Evolutionary conservation across 148 eudicot genomes (phyloP).

Genomic region (Chenopodium suecicum): DNA sequence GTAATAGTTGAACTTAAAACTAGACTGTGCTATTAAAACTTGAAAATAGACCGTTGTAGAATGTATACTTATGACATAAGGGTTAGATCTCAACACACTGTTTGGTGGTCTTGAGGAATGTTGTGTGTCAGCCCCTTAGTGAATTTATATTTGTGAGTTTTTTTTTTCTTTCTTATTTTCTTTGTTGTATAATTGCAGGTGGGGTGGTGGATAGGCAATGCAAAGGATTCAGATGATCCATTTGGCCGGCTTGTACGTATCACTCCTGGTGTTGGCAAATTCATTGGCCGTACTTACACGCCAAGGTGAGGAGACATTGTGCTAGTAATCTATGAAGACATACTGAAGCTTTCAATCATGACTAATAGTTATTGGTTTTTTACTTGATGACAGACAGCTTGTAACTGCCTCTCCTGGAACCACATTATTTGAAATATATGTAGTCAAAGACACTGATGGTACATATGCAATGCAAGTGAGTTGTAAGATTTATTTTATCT

Average conservation of each 20-base stretch:
- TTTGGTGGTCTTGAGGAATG: background rate
- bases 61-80: background rate
- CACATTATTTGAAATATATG: constrained; percentile 86
- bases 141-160: background rate
- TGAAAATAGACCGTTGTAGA: background rate
- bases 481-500: background rate
- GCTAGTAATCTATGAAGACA: background rate
- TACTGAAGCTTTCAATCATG: constrained; percentile 6
- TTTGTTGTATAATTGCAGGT: constrained; percentile 42
- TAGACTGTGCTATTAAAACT: background rate
- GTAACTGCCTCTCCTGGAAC: constrained; percentile 86
- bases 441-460: constrained; percentile 64
- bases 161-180: background rate
- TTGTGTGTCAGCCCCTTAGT: background rate
- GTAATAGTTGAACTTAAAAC: background rate
- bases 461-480: constrained; percentile 78
- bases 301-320: constrained; percentile 54
- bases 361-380: background rate
- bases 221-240: constrained; percentile 86
- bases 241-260: constrained; percentile 80
- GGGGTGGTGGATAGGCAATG: constrained; percentile 98
- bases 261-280: constrained; percentile 92
- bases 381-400: constrained; percentile 60
- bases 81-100: background rate
- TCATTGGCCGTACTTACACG: constrained; percentile 76